These are phyloP conservation scores for Cercospora janseana DNA, from an alignment of 2,329 filamentous ascomycete genomes.

Conservation along the genomic window DNA sequence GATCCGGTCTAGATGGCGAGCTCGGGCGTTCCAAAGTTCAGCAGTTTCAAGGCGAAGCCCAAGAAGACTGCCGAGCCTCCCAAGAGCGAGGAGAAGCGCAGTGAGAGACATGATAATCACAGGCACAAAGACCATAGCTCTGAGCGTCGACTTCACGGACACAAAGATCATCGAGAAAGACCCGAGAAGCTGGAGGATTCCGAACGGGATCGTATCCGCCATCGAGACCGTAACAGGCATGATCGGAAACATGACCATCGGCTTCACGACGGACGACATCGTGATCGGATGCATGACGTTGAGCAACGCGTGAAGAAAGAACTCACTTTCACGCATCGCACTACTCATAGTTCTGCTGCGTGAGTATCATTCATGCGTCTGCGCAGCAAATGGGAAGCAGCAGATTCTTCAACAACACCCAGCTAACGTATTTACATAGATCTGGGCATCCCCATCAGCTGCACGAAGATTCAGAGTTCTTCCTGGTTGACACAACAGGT, in stretches of 20 bases:
- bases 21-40: conserved; percentile 63
- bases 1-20: conserved; percentile 16
- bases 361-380: too few species aligned
- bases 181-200: too few species aligned
- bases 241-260: background rate
- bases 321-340: background rate
- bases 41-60: conserved; percentile 65
- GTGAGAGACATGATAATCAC: background rate
- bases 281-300: conserved; percentile 3
- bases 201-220: background rate
- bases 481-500: conserved; percentile 68
- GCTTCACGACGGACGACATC: background rate
- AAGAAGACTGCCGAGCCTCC: conserved; percentile 16
- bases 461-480: conserved; percentile 44
- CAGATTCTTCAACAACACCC: too few species aligned
- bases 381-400: too few species aligned
- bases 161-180: background rate
- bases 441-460: background rate
- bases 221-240: background rate
- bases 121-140: background rate
- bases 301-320: background rate
- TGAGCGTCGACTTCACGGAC: background rate
- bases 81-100: conserved; percentile 16
- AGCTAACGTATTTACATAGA: background rate
- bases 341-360: too few species aligned